Evolutionary conservation across 2,329 filamentous ascomycete genomes (phyloP), one percentile per base, ranked within the genome.

Genomic region (Penicillium freii): DNA sequence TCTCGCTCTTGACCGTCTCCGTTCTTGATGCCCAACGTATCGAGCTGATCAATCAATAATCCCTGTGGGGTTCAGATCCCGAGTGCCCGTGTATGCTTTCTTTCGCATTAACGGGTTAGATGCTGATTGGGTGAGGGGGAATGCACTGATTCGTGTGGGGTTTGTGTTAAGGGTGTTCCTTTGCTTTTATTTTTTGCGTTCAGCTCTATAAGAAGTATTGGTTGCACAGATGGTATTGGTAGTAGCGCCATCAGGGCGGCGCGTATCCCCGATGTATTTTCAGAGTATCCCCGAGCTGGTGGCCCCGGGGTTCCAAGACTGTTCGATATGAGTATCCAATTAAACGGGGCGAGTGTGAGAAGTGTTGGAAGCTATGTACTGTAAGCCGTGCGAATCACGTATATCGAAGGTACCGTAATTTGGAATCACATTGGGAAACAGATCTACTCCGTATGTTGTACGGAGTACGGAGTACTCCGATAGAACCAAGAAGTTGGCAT

Each of bases 1-100:
- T 53, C n/a, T 11, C 36, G 19, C 21, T 36, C n/a, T 53, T 46
- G 48, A 5, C 48, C 27, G 49, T 51, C 27, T 33, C 29, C 7
- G 19, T 31, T 13, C 23, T 54, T 48, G 51, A 34, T 54, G 52
- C 52, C 52, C 52, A 54, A 54, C 36, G 5, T n/a, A 17, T 38
- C 9, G 15, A 38, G 19, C 19, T 21, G 34, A 34, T 54, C 19
- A 21, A 42, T 34, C 19, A 17, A 29, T 42, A 38, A 38, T 4
- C 31, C 10, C n/a, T n/a, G 25, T 38, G 15, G 6, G 9, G 19
- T 50, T 43, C 21, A 13, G 15, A 45, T 19, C 33, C 2, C 17
- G 11, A 8, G 31, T 27, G 15, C 42, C 21, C 33, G 33, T 34
- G 23, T 27, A 7, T 33, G 17, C 4, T 15, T 48, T 19, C 8